Percentiles rank a stretch among this genome's conserved stretches.
Evolutionary conservation across 2,329 filamentous ascomycete species (phyloP).

Genomic region (Sporothrix brunneoviolacea): DNA sequence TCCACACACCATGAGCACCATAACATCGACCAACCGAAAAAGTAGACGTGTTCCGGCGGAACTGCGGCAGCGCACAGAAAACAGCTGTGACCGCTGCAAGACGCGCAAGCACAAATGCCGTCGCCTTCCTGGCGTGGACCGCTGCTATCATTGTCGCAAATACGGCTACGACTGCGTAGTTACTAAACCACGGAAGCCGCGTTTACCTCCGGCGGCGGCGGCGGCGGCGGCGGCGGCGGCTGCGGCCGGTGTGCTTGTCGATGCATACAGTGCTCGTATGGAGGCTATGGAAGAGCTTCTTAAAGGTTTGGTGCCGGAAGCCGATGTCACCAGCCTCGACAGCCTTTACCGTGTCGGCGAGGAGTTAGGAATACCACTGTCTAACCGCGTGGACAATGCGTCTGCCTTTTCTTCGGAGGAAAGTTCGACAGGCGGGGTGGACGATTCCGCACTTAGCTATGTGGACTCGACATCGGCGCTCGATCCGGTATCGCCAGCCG

Average conservation of each 20-base stretch:
- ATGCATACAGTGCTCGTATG: conserved; percentile 33
- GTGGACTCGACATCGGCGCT: too few species aligned
- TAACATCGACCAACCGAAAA: neutral
- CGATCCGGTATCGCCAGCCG: too few species aligned
- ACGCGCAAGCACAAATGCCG: conserved; percentile 39
- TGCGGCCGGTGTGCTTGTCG: conserved; percentile 20
- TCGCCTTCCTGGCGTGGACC: conserved; percentile 28
- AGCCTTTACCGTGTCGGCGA: conserved; percentile 31
- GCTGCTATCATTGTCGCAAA: conserved; percentile 33
- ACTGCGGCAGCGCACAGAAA: conserved; percentile 37
- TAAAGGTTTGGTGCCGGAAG: conserved; percentile 36
- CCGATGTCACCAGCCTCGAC: conserved; percentile 34
- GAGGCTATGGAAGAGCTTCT: conserved; percentile 35
- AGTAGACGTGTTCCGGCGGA: conserved; percentile 33
- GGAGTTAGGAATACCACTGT: conserved; percentile 34
- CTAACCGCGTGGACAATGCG: conserved; percentile 12
- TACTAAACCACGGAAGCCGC: conserved; percentile 33
- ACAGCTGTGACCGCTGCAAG: conserved; percentile 39
- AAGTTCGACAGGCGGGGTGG: too few species aligned
- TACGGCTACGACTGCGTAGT: conserved; percentile 34
- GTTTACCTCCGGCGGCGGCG: conserved; percentile 22
- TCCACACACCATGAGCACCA: neutral
- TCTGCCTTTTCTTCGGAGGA: too few species aligned
- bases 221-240: conserved; percentile 23
- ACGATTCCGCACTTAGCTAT: too few species aligned